Evolutionary conservation across 2,329 filamentous ascomycete genomes (phyloP).

Genomic region (Colletotrichum euphorbiae): DNA sequence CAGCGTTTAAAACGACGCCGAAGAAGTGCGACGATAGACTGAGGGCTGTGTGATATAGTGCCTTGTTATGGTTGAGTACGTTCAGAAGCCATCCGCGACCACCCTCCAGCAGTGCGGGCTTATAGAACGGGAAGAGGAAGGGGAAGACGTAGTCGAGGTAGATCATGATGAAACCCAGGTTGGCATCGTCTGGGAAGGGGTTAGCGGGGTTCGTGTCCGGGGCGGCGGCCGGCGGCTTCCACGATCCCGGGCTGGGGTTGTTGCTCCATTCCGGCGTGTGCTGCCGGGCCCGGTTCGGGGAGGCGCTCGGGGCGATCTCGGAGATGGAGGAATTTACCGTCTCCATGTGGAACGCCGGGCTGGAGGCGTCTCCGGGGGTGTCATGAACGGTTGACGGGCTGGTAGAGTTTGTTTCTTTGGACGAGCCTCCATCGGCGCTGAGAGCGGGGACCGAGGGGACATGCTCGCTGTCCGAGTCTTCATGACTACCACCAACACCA

Average conservation of each 20-base stretch:
- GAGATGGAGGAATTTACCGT: constrained; percentile 38
- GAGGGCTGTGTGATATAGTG: constrained; percentile 68
- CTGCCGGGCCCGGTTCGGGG: constrained; percentile 26
- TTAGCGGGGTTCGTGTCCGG: neutral
- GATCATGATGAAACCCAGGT: constrained; percentile 62
- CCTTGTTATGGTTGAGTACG: constrained; percentile 66
- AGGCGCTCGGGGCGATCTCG: constrained; percentile 29
- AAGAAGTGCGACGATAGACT: constrained; percentile 70
- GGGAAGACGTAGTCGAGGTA: constrained; percentile 73
- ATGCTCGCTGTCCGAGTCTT: constrained; percentile 27
- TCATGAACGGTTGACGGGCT: constrained; percentile 36
- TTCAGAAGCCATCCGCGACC: constrained; percentile 71
- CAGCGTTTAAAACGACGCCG: constrained; percentile 55
- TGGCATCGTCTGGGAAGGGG: constrained; percentile 34
- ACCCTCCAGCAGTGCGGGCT: constrained; percentile 65
- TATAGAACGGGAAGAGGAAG: constrained; percentile 73
- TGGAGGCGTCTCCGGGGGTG: constrained; percentile 33
- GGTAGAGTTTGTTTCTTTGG: constrained; percentile 26
- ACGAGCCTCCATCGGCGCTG: constrained; percentile 28
- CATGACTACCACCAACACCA: neutral
- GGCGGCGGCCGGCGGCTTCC: neutral
- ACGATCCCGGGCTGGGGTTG: constrained; percentile 16
- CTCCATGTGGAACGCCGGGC: constrained; percentile 33
- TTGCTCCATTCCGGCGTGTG: constrained; percentile 26
- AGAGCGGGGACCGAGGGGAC: constrained; percentile 31